A percentile compares a stretch with the other conserved stretches of the same genome.
Conservation (phyloP, 2,329 filamentous ascomycete genomes). For the Leptodontidium sp. region DNA sequence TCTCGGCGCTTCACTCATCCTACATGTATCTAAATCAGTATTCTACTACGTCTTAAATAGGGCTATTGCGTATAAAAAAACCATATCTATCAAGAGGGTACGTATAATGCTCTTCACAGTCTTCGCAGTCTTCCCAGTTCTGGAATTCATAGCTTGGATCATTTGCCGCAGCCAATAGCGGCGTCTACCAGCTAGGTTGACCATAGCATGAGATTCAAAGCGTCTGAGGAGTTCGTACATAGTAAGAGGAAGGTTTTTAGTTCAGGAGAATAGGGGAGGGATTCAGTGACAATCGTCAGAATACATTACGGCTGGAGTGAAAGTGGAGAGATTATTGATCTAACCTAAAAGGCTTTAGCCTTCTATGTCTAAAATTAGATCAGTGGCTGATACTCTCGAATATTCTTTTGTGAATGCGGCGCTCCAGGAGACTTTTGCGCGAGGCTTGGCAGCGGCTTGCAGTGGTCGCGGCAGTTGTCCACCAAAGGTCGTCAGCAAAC, state of each 20-base stretch:
- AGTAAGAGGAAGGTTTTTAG: not conserved
- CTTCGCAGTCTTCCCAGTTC: constrained; percentile 1
- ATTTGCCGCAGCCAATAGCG: not conserved
- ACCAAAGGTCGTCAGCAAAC: no score
- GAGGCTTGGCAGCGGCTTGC: not conserved
- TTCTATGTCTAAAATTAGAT: constrained; percentile 1
- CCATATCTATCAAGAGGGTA: not conserved
- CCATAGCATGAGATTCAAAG: constrained; percentile 9
- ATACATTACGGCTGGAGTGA: not conserved
- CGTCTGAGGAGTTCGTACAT: constrained; percentile 1
- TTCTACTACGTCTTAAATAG: constrained; percentile 4
- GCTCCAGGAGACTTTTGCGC: not conserved
- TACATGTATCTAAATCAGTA: constrained; percentile 3
- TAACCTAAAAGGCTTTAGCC: not conserved
- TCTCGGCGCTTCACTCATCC: no score
- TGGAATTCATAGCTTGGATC: constrained; percentile 6
- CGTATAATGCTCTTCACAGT: not conserved
- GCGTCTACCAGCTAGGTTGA: constrained; percentile 6
- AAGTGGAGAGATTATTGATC: not conserved
- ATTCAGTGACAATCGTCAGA: not conserved
- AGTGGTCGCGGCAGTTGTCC: no score
- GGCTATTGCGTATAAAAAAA: constrained; percentile 5
- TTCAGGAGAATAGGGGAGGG: constrained; percentile 1
- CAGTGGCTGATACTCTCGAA: not conserved
- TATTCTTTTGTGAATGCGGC: constrained; percentile 2